Evolutionary conservation across 169 alveolate genomes (phyloP), one percentile per base, ranked within the genome.

Genomic region (Plasmodium chabaudi): DNA sequence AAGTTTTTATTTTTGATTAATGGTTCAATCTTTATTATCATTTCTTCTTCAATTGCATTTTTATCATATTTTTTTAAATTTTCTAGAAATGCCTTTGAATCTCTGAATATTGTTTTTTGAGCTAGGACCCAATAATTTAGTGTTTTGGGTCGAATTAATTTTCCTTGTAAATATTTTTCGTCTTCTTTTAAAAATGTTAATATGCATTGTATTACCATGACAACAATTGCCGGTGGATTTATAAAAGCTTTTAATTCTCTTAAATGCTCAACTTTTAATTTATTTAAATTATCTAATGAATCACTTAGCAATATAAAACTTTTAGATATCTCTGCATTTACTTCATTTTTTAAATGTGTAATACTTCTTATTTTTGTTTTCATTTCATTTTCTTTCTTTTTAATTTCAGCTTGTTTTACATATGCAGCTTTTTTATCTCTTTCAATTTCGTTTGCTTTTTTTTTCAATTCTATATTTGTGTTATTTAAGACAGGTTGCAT

Each of bases 161-260:
- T 82, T 2, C 79, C 73, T 56, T 65, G 72, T 56, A 82, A 46
- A 56, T 82, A 82, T 44, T 82, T 82, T 82, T 82, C 90, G 57
- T 82, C 90, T 39, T 82, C 90, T 60, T 67, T 82, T 55, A 82
- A 42, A 49, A 82, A 82, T 4, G 90, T 82, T 67, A 82, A 53
- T 47, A 82, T 82, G 42, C 90, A 82, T 59, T 82, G 79, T 59
- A 82, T 82, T 5, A 82, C 90, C 90, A 82, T 82, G 6, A 82
- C 72, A 61, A 82, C 90, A 67, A 82, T 67, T 1, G 79, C 13
- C 0, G 90, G 90, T 39, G 90, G 90, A 39, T 82, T 82, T 0
- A 82, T 61, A 82, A 82, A 82, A 0, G 90, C 90, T 56, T 82
- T 82, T n/a, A 82, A 67, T 61, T 82, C 90, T 82, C 90, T 65